Evolutionary conservation across 1,284 basidiomycete genomes (phyloP).

Genomic region (Ceratorhiza oryzae-sativae): DNA sequence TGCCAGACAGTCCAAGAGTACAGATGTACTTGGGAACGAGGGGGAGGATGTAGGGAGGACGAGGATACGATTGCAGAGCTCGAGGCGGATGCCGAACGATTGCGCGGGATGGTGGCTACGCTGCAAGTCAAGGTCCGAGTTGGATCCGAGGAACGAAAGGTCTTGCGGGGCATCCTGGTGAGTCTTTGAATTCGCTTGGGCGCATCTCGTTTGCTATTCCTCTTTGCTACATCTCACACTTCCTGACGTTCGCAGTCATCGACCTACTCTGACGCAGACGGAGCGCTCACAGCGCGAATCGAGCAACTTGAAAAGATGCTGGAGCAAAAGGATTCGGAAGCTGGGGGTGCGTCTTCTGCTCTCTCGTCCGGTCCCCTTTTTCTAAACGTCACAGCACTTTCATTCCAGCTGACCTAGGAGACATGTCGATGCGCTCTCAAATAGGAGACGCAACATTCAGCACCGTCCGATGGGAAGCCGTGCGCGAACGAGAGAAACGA

Average conservation of each 20-base stretch:
- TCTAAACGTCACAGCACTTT: neutral
- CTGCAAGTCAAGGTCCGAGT: constrained; percentile 58
- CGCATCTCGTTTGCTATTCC: neutral
- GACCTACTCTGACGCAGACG: constrained; percentile 47
- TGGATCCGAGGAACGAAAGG: constrained; percentile 63
- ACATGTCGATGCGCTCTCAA: constrained; percentile 49
- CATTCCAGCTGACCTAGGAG: constrained; percentile 48
- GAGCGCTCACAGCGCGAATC: constrained; percentile 55
- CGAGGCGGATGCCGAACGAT: constrained; percentile 51
- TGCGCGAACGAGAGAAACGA: constrained; percentile 27
- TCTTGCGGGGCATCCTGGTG: constrained; percentile 67
- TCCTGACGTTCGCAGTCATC: neutral
- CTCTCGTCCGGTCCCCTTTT: neutral
- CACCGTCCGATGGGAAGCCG: constrained; percentile 25
- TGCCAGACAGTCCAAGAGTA: constrained; percentile 61
- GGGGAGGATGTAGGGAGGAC: constrained; percentile 58
- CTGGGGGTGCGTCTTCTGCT: constrained; percentile 51
- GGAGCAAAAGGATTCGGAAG: constrained; percentile 57
- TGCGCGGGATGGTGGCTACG: constrained; percentile 55
- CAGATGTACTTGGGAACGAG: constrained; percentile 63
- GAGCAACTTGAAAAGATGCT: constrained; percentile 66
- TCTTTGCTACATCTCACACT: neutral
- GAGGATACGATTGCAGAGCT: constrained; percentile 52
- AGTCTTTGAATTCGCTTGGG: constrained; percentile 46
- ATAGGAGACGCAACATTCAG: constrained; percentile 46